Evolutionary conservation across 805 yeast species (phyloP).

Genomic region (Wickerhamomyces hampshirensis): DNA sequence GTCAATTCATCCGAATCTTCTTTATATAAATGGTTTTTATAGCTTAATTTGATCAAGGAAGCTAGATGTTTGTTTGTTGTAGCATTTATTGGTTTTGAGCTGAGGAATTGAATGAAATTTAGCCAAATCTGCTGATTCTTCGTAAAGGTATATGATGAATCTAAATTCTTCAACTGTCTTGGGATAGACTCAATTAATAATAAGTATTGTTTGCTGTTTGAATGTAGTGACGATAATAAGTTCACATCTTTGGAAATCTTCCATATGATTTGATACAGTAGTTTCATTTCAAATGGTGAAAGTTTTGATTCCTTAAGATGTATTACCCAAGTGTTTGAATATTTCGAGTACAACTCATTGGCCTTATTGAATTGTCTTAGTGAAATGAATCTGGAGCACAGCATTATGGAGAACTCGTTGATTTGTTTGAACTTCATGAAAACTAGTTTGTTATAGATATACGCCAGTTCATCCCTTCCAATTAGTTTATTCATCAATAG

Average conservation of each 20-base stretch:
- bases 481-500: constrained; percentile 9
- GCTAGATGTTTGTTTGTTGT: constrained; percentile 9
- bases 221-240: background rate
- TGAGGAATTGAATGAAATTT: constrained; percentile 7
- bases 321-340: constrained; percentile 7
- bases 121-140: constrained; percentile 8
- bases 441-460: constrained; percentile 10
- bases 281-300: constrained; percentile 11
- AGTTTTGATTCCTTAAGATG: constrained; percentile 1
- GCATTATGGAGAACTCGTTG: constrained; percentile 6
- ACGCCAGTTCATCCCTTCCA: constrained; percentile 6
- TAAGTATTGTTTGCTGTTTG: constrained; percentile 3
- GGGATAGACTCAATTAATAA: constrained; percentile 14
- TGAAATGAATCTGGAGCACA: constrained; percentile 11
- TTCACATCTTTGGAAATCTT: constrained; percentile 7
- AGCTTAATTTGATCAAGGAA: constrained; percentile 7
- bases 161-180: constrained; percentile 11
- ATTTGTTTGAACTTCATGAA: constrained; percentile 7
- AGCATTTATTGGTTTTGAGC: constrained; percentile 3
- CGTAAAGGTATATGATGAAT: constrained; percentile 10
- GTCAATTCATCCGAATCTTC: constrained; percentile 13
- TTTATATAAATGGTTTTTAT: constrained; percentile 2
- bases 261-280: constrained; percentile 15
- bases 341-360: constrained; percentile 5
- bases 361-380: constrained; percentile 8